phyloP scores from a whole-genome alignment of 257 asterid species.

The Solanum sejunctum region DNA sequence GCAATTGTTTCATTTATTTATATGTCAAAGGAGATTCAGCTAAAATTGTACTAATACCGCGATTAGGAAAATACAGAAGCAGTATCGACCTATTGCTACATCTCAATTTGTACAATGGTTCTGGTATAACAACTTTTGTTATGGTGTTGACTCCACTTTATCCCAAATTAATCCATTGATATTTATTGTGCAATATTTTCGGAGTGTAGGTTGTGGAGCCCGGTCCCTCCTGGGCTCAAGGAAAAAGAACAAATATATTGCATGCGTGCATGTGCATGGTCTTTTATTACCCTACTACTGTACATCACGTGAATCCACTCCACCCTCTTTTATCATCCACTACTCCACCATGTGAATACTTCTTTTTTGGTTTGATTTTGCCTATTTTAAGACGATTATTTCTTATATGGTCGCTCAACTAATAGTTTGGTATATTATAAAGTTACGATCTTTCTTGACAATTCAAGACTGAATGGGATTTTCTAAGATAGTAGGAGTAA shows the following conservation, averaged over 20 bases:
- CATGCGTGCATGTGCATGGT: slow-evolving; percentile 4
- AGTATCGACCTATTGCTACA: background rate
- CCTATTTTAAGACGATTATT: background rate
- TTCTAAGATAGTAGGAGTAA: background rate
- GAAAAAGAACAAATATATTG: background rate
- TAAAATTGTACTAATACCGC: background rate
- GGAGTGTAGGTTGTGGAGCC: too few species aligned
- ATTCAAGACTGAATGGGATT: background rate
- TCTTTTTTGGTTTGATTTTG: background rate
- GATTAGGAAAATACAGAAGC: background rate
- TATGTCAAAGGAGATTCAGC: background rate
- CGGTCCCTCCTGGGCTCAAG: background rate
- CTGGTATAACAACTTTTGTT: background rate
- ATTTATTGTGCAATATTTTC: background rate
- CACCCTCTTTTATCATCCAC: background rate
- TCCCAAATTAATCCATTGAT: background rate
- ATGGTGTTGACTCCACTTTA: background rate
- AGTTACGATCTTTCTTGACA: background rate
- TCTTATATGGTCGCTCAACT: background rate
- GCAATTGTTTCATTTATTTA: background rate
- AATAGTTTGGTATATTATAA: background rate
- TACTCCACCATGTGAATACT: background rate
- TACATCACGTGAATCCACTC: background rate
- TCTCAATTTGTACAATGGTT: background rate
- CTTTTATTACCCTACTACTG: background rate